A percentile compares a stretch with the other conserved stretches of the same genome.
Conservation (phyloP, 2,329 filamentous ascomycete species). For the Raffaelea ambrosiae region DNA sequence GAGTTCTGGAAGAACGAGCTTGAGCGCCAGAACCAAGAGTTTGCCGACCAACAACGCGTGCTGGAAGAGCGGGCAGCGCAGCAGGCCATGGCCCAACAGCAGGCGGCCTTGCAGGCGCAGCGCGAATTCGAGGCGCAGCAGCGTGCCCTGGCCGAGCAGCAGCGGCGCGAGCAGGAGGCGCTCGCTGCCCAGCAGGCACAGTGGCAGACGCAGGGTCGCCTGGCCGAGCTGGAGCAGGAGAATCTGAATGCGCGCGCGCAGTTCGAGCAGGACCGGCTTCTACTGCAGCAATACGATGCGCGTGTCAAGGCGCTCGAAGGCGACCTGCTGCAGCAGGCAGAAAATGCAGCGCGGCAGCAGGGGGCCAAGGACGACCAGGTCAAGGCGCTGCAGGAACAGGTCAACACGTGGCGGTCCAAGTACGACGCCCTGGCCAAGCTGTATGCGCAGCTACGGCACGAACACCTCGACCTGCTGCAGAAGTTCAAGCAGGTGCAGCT, state of each 20-base stretch:
- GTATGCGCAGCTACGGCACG: slow-evolving; percentile 90
- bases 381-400: slow-evolving; percentile 83
- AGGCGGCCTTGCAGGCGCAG: slow-evolving; percentile 77
- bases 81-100: slow-evolving; percentile 70
- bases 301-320: slow-evolving; percentile 87
- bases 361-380: slow-evolving; percentile 92
- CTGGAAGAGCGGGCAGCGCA: slow-evolving; percentile 81
- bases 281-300: slow-evolving; percentile 94
- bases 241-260: slow-evolving; percentile 91
- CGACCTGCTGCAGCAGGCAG: slow-evolving; percentile 74
- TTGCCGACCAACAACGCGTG: slow-evolving; percentile 85
- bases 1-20: slow-evolving; percentile 98
- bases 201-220: slow-evolving; percentile 89
- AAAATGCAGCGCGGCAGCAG: slow-evolving; percentile 77
- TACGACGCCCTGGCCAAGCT: slow-evolving; percentile 95
- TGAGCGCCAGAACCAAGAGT: slow-evolving; percentile 84
- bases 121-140: slow-evolving; percentile 97
- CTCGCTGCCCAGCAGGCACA: slow-evolving; percentile 81
- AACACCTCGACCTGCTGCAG: slow-evolving; percentile 88
- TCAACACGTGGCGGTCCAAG: slow-evolving; percentile 95
- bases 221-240: slow-evolving; percentile 91
- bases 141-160: slow-evolving; percentile 76
- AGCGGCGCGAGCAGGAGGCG: slow-evolving; percentile 83
- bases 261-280: slow-evolving; percentile 93
- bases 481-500: slow-evolving; percentile 95